Percentiles rank a stretch among this genome's conserved stretches.
Conservation (phyloP, 768 basidiomycete genomes). For the Rhizopogon vesiculosus region DNA sequence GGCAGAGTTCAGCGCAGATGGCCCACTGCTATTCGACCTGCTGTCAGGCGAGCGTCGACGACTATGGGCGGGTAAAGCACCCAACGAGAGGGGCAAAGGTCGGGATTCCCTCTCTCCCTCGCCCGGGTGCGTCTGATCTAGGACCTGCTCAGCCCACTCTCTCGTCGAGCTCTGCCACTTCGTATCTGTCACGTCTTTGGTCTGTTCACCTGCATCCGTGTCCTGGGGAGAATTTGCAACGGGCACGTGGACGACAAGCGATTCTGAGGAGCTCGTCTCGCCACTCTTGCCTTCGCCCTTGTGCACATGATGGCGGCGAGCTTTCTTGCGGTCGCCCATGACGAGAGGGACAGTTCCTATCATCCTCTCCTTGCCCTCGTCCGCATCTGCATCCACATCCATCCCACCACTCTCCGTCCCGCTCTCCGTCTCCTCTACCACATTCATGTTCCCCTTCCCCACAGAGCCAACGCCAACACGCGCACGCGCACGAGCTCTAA, state of each 20-base stretch:
- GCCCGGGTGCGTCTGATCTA: slow-evolving; percentile 23
- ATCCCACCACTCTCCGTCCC: slow-evolving; percentile 10
- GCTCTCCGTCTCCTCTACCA: not conserved
- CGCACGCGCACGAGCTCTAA: slow-evolving; percentile 3
- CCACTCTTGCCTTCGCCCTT: slow-evolving; percentile 3
- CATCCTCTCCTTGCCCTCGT: slow-evolving; percentile 1
- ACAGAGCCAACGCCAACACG: not conserved
- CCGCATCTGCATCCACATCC: slow-evolving; percentile 25
- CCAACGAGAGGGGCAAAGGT: not conserved
- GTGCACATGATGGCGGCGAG: slow-evolving; percentile 6
- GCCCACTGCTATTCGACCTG: slow-evolving; percentile 20
- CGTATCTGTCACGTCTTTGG: slow-evolving; percentile 9
- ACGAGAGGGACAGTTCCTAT: slow-evolving; percentile 21
- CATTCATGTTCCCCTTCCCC: slow-evolving; percentile 1
- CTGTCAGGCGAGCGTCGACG: slow-evolving; percentile 20
- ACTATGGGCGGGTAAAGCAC: slow-evolving; percentile 5
- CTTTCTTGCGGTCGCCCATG: slow-evolving; percentile 23
- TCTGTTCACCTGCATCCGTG: not conserved
- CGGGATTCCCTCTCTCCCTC: slow-evolving; percentile 6
- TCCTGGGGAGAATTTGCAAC: slow-evolving; percentile 2
- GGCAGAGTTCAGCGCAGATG: slow-evolving; percentile 17
- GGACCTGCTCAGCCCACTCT: slow-evolving; percentile 43
- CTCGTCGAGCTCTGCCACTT: slow-evolving; percentile 29
- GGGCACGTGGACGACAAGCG: slow-evolving; percentile 27
- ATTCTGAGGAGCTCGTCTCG: slow-evolving; percentile 13